phyloP scores from a whole-genome alignment of 1,284 basidiomycete genomes.

The Erythrobasidium hasegawianum region DNA sequence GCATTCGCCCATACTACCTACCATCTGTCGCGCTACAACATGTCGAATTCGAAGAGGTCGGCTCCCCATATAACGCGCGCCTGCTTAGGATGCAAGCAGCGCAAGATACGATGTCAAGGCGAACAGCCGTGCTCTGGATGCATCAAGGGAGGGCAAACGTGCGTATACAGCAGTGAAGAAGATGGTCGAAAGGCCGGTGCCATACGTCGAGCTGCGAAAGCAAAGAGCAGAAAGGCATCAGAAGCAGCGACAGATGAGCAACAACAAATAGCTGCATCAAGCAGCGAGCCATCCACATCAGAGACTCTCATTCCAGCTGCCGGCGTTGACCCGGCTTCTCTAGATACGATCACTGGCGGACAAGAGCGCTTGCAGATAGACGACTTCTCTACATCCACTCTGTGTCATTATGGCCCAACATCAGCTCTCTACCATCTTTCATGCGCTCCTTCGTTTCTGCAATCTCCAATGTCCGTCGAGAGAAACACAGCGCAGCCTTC shows the following conservation, averaged over 20 bases:
- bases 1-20: too few species aligned
- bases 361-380: constrained; percentile 12
- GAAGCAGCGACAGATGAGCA: constrained; percentile 2
- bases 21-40: too few species aligned
- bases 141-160: constrained; percentile 4
- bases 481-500: constrained; percentile 5
- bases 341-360: constrained; percentile 7
- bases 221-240: neutral
- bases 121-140: constrained; percentile 14
- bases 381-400: constrained; percentile 9
- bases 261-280: too few species aligned
- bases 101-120: constrained; percentile 22
- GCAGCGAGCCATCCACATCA: too few species aligned
- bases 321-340: constrained; percentile 13
- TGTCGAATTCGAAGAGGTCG: too few species aligned
- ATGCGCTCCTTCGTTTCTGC: constrained; percentile 6
- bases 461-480: constrained; percentile 13
- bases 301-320: constrained; percentile 11
- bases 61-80: too few species aligned
- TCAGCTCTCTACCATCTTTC: constrained; percentile 20
- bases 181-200: constrained; percentile 19
- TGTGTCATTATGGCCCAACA: constrained; percentile 22
- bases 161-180: constrained; percentile 17
- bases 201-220: neutral
- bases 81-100: too few species aligned